Conservation (phyloP, 192 early-diverging fungal genomes). For the Kappamyces sp. region DNA sequence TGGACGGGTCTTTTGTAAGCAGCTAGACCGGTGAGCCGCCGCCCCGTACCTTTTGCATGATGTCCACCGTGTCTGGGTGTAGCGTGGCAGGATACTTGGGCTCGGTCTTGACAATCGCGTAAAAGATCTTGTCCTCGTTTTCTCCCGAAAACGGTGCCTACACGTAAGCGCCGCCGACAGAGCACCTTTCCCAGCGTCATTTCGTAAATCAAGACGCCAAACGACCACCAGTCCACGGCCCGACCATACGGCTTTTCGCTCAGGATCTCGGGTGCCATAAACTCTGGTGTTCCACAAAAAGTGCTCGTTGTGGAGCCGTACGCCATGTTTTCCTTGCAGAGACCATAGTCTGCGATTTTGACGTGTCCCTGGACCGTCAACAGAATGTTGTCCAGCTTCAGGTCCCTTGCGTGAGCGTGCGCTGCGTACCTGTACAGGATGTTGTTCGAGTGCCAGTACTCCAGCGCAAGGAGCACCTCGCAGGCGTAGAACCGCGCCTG, state of each 20-base stretch:
- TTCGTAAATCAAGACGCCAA: slow-evolving; percentile 59
- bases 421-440: slow-evolving; percentile 72
- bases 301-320: slow-evolving; percentile 84
- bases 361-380: slow-evolving; percentile 89
- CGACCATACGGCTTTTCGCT: slow-evolving; percentile 88
- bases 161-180: neutral
- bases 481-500: slow-evolving; percentile 95
- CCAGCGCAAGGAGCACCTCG: slow-evolving; percentile 88
- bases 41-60: slow-evolving; percentile 70
- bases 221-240: slow-evolving; percentile 99
- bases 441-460: slow-evolving; percentile 92
- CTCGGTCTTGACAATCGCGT: slow-evolving; percentile 93
- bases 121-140: slow-evolving; percentile 97
- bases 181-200: slow-evolving; percentile 50
- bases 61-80: slow-evolving; percentile 85
- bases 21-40: slow-evolving; percentile 40
- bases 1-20: slow-evolving; percentile 79
- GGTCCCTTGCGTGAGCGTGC: slow-evolving; percentile 53
- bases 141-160: slow-evolving; percentile 92
- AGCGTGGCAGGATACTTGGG: slow-evolving; percentile 92
- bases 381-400: slow-evolving; percentile 96
- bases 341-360: slow-evolving; percentile 97
- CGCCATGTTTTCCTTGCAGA: slow-evolving; percentile 95
- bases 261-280: slow-evolving; percentile 98
- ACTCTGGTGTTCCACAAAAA: slow-evolving; percentile 98